Evolutionary conservation across 768 basidiomycete genomes (phyloP).

Genomic region (Imleria badia): DNA sequence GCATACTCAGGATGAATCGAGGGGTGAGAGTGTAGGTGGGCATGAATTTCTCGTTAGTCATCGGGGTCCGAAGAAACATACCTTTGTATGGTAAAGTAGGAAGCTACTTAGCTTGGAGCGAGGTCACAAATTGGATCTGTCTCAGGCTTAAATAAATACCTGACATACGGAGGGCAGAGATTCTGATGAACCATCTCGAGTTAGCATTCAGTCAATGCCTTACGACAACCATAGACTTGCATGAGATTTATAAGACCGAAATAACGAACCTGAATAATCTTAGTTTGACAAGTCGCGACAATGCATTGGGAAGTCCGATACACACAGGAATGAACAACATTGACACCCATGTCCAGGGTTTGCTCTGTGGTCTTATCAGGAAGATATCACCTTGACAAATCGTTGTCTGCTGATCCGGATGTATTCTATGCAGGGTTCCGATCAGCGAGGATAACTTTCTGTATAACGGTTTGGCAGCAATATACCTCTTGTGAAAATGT

Average conservation of each 20-base stretch:
- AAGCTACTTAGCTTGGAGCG: slow-evolving; percentile 2
- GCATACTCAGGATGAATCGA: background rate
- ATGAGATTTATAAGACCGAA: background rate
- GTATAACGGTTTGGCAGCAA: background rate
- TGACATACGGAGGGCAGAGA: background rate
- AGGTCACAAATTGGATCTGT: background rate
- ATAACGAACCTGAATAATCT: slow-evolving; percentile 9
- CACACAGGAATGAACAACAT: slow-evolving; percentile 7
- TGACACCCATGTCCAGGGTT: slow-evolving; percentile 11
- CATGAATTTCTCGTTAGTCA: background rate
- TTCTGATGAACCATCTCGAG: background rate
- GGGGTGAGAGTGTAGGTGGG: background rate
- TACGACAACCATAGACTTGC: background rate
- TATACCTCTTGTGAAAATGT: background rate
- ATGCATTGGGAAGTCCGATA: background rate
- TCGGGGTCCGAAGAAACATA: background rate
- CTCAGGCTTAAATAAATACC: background rate
- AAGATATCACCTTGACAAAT: background rate
- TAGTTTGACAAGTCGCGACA: background rate
- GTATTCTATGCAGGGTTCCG: slow-evolving; percentile 3
- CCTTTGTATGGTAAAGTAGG: background rate
- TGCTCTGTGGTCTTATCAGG: background rate
- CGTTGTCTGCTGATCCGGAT: slow-evolving; percentile 7
- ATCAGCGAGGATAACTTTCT: background rate
- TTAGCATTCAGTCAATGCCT: background rate